A percentile compares a stretch with the other conserved stretches of the same genome.
These are phyloP conservation scores for Neopestalotiopsis clavispora DNA, from an alignment of 2,329 filamentous ascomycete species.

Conservation along the genomic window DNA sequence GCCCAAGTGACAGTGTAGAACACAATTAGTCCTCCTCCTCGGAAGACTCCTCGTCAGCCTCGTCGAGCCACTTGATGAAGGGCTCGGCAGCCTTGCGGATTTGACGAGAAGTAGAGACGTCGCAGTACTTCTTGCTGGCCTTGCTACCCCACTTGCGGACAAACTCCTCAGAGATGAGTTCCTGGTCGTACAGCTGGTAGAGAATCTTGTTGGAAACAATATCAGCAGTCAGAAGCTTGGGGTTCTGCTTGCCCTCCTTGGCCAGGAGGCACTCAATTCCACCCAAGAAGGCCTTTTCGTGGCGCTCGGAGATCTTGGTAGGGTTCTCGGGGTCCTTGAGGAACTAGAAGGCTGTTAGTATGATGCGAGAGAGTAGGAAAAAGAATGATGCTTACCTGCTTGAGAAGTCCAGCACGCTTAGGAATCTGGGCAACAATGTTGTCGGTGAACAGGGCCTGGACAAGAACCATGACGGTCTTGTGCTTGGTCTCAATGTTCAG, in stretches of 20 bases:
- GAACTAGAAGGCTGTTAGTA: slow-evolving; percentile 56
- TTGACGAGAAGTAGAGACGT: slow-evolving; percentile 87
- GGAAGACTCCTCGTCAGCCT: slow-evolving; percentile 76
- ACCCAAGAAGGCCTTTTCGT: slow-evolving; percentile 94
- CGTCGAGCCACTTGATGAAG: slow-evolving; percentile 93
- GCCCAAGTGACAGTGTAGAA: not conserved
- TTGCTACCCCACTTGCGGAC: slow-evolving; percentile 91
- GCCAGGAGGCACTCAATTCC: slow-evolving; percentile 92
- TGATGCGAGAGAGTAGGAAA: not conserved
- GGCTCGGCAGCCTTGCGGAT: slow-evolving; percentile 93
- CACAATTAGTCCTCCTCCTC: slow-evolving; percentile 55
- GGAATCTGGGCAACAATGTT: slow-evolving; percentile 88
- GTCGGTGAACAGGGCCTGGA: slow-evolving; percentile 92
- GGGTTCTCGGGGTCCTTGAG: slow-evolving; percentile 54
- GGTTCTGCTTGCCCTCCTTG: slow-evolving; percentile 72
- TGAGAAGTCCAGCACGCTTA: slow-evolving; percentile 82
- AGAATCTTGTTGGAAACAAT: slow-evolving; percentile 87
- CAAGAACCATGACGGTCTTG: slow-evolving; percentile 88
- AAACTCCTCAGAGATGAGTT: slow-evolving; percentile 86
- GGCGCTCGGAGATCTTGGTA: slow-evolving; percentile 70
- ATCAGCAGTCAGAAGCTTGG: slow-evolving; percentile 69
- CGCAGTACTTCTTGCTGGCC: slow-evolving; percentile 98
- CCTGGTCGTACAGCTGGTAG: slow-evolving; percentile 87
- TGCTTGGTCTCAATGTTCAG: slow-evolving; percentile 94
- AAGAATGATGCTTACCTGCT: slow-evolving; percentile 65